These are phyloP conservation scores for Citrullus mucosospermus DNA, from an alignment of 306 rosid genomes.

Conservation along the genomic window DNA sequence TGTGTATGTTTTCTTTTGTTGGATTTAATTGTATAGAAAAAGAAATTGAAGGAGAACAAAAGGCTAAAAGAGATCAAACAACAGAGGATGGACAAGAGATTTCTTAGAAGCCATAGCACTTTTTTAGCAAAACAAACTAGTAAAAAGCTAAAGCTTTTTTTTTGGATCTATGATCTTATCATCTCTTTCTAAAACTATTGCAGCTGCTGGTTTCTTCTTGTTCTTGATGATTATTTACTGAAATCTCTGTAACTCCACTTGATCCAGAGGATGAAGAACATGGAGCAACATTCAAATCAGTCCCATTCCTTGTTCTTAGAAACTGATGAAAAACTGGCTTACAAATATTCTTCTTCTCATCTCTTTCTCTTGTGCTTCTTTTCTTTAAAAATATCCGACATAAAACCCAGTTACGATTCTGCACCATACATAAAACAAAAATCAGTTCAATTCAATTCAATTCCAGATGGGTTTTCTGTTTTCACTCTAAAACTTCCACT, in stretches of 20 bases:
- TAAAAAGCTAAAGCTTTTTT: not conserved
- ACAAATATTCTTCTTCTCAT: not conserved
- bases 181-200: not conserved
- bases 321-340: not conserved
- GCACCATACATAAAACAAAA: not conserved
- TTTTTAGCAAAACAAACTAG: not conserved
- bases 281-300: not conserved
- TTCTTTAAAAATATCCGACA: constrained; percentile 4
- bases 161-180: not conserved
- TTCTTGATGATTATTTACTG: not conserved
- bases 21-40: not conserved
- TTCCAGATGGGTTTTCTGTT: not conserved
- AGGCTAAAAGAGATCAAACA: not conserved
- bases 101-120: not conserved
- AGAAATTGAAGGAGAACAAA: not conserved
- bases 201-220: constrained; percentile 10
- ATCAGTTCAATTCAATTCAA: not conserved
- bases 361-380: not conserved
- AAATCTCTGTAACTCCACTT: constrained; percentile 7
- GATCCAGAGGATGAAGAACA: constrained; percentile 9
- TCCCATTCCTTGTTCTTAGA: not conserved
- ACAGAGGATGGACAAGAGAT: not conserved
- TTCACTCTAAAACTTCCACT: too few species aligned
- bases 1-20: not conserved
- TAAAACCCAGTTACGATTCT: not conserved